Evolutionary conservation across 73 alveolate species (phyloP).

Genomic region (Paramecium octaurelia): DNA sequence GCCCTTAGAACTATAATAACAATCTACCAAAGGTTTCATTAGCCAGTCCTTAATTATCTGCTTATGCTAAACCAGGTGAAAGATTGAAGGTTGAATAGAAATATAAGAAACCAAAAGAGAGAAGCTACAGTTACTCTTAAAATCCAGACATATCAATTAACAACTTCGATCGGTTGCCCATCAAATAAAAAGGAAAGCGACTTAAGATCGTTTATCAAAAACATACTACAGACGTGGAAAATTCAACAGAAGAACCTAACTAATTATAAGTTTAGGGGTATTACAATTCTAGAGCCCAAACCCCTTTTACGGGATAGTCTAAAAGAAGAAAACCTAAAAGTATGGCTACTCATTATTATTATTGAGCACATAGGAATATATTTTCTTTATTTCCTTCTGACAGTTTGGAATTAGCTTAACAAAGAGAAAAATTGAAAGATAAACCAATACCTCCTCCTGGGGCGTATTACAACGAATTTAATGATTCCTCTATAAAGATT

Average conservation of each 20-base stretch:
- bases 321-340: constrained; percentile 12
- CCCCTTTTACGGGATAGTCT: background rate
- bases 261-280: background rate
- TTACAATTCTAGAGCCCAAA: background rate
- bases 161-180: background rate
- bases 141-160: constrained; percentile 8
- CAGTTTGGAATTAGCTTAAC: background rate
- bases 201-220: background rate
- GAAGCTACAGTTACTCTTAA: background rate
- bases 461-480: background rate
- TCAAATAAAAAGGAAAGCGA: background rate
- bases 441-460: constrained; percentile 47
- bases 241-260: background rate
- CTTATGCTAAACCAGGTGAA: constrained; percentile 8
- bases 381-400: constrained; percentile 28
- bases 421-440: constrained; percentile 19
- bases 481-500: background rate
- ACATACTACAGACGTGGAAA: background rate
- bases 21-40: background rate
- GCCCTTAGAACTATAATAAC: background rate
- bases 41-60: constrained; percentile 24
- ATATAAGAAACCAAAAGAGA: background rate
- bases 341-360: background rate
- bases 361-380: constrained; percentile 30
- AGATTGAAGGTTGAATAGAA: background rate